Evolutionary conservation across 2,329 filamentous ascomycete genomes (phyloP), one percentile per base, ranked within the genome.

Genomic region (Podosphaera leucotricha): DNA sequence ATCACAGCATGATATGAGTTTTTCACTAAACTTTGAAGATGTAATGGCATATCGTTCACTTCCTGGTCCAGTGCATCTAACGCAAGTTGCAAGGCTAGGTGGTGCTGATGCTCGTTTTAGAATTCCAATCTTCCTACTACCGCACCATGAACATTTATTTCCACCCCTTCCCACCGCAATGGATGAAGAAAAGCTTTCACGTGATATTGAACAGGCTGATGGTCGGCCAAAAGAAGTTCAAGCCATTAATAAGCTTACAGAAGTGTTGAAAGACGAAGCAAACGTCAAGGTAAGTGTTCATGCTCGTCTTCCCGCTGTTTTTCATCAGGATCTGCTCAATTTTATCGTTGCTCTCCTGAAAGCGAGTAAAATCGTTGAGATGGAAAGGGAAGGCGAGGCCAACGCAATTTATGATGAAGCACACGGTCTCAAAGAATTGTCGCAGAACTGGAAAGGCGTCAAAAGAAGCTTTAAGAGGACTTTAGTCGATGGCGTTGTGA

Each of bases 311-410:
- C 68, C 68, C 0, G 64, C 65, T 1, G 55, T 59, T 2, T 67
- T 71, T 47, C 62, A 68, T 46, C 67, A 70, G 47, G 62, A 64
- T 18, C 57, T 71, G 3, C 62, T 72, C 43, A 64, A 68, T 49
- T 71, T 70, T 53, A 57, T 65, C n/a, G 67, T 67, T 1, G 66
- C 67, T 1, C 57, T 70, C 1, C 62, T 70, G n/a, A 72, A 71
- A 51, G 67, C 68, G 0, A 70, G 64, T n/a, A 71, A 71, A 48
- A 61, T 71, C 33, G 66, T 70, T 39, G 68, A 71, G 49, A 56
- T 65, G 10, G 42, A 38, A 15, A 38, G 15, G 15, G 38, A 40
- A 24, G 15, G 19, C 11, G 38, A 40, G 20, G 20, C 19, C 15
- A 24, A 24, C 8, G 48, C 43, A 11, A 49, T 57, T 46, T 52